Percentiles rank a stretch among this genome's conserved stretches.
These are phyloP conservation scores for Strigomonas galati DNA, from an alignment of 208 protist species.

Conservation along the genomic window DNA sequence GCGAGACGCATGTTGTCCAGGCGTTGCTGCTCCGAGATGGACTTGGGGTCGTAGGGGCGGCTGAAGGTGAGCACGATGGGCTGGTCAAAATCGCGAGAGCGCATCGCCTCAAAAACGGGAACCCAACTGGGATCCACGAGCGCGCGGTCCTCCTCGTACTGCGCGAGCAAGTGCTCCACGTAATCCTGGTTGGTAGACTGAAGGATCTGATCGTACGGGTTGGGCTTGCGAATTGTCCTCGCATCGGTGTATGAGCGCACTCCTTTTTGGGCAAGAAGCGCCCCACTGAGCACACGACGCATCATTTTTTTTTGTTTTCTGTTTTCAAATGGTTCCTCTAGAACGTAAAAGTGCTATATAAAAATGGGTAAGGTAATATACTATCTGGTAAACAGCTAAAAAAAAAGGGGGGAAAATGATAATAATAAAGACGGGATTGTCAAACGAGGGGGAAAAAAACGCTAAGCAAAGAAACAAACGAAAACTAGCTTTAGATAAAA, in stretches of 20 bases:
- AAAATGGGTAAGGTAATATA: neutral
- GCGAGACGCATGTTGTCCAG: slow-evolving; percentile 88
- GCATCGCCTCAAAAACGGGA: slow-evolving; percentile 74
- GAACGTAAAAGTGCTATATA: neutral
- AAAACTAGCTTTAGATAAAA: too few relatives aligned
- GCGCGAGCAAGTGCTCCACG: slow-evolving; percentile 69
- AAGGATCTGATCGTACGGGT: slow-evolving; percentile 74
- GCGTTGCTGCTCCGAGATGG: slow-evolving; percentile 71
- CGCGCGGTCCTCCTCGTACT: slow-evolving; percentile 70
- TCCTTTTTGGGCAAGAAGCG: slow-evolving; percentile 3
- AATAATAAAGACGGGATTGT: too few relatives aligned
- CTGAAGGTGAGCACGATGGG: slow-evolving; percentile 77
- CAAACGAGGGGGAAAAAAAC: too few relatives aligned
- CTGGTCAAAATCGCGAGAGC: slow-evolving; percentile 33
- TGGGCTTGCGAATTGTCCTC: slow-evolving; percentile 70
- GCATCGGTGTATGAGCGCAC: slow-evolving; percentile 67
- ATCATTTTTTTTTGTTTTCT: slow-evolving; percentile 46
- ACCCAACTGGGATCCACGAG: slow-evolving; percentile 79
- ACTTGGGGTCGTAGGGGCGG: slow-evolving; percentile 52
- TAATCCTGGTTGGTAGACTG: slow-evolving; percentile 68
- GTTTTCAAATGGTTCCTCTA: neutral
- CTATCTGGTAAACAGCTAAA: too few relatives aligned
- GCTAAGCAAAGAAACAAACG: too few relatives aligned
- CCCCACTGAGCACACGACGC: slow-evolving; percentile 45
- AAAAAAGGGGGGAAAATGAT: too few relatives aligned